A percentile compares a stretch with the other conserved stretches of the same genome.
Conservation (phyloP, 257 asterid species). For the Verbena officinalis region DNA sequence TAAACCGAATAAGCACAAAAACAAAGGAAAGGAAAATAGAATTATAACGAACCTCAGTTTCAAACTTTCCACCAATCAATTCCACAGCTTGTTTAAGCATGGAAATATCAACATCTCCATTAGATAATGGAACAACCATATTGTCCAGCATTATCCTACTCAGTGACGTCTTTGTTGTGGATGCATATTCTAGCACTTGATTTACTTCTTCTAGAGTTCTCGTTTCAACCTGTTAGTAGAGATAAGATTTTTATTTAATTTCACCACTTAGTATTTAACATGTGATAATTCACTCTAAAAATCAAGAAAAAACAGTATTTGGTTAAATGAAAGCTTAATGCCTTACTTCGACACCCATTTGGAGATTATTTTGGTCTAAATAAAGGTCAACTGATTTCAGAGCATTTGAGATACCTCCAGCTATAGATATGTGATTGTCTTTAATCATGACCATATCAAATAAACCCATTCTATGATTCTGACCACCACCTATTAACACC, state of each 20-base stretch:
- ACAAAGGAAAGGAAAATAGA: conserved; percentile 12
- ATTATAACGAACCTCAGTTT: conserved; percentile 70
- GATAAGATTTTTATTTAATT: conserved; percentile 4
- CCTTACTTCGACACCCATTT: conserved; percentile 91
- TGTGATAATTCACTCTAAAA: not conserved
- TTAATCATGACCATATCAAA: conserved; percentile 98
- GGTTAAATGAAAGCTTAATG: conserved; percentile 4
- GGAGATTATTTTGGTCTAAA: conserved; percentile 67
- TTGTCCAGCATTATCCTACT: conserved; percentile 94
- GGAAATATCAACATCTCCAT: conserved; percentile 81
- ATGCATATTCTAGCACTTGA: conserved; percentile 75
- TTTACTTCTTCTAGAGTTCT: conserved; percentile 90
- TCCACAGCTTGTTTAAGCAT: conserved; percentile 90
- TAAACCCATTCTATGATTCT: conserved; percentile 94
- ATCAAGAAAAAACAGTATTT: not conserved
- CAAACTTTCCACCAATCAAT: conserved; percentile 73
- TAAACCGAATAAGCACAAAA: not conserved
- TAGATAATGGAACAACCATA: conserved; percentile 86
- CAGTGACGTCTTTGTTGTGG: conserved; percentile 64
- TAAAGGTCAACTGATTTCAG: conserved; percentile 80
- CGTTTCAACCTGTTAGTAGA: conserved; percentile 73
- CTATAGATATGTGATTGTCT: conserved; percentile 94
- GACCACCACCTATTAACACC: conserved; percentile 97
- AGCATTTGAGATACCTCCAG: conserved; percentile 83
- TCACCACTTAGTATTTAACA: not conserved